Evolutionary conservation across 208 protist species (phyloP).

Genomic region (Acanthamoeba sp.): DNA sequence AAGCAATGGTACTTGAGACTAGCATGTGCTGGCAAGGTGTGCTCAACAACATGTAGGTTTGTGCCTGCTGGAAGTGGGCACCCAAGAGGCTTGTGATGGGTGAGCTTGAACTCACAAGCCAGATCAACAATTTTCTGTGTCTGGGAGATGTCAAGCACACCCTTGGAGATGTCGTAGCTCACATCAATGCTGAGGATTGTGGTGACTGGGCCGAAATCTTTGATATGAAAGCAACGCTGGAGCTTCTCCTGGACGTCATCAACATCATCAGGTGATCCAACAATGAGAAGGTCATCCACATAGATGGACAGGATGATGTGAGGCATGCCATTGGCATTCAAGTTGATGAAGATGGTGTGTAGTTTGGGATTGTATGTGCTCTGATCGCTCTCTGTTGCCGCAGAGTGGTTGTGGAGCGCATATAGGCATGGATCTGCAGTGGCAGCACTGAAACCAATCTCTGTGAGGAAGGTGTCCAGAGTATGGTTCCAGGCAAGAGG

Average conservation of each 20-base stretch:
- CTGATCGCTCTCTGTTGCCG: not conserved
- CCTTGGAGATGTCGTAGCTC: too few species aligned
- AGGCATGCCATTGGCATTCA: too few species aligned
- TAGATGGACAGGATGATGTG: slow-evolving; percentile 17
- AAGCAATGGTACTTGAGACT: too few species aligned
- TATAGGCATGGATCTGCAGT: slow-evolving; percentile 18
- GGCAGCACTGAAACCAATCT: not conserved
- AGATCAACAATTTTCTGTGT: too few species aligned
- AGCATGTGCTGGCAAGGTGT: too few species aligned
- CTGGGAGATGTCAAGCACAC: too few species aligned
- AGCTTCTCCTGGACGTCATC: not conserved
- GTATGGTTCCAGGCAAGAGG: slow-evolving; percentile 18
- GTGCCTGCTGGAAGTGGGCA: too few species aligned
- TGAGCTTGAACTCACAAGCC: too few species aligned
- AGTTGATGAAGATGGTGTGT: not conserved
- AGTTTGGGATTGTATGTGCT: not conserved
- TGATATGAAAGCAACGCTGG: not conserved
- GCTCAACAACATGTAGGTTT: too few species aligned
- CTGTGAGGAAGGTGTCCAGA: too few species aligned
- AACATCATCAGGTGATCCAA: not conserved
- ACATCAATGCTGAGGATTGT: not conserved
- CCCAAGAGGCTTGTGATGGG: too few species aligned
- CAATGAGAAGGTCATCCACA: slow-evolving; percentile 49
- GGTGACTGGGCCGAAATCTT: not conserved
- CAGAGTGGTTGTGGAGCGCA: not conserved